Conservation (phyloP, 2,329 filamentous ascomycete genomes). For the Fusarium nisikadoi region DNA sequence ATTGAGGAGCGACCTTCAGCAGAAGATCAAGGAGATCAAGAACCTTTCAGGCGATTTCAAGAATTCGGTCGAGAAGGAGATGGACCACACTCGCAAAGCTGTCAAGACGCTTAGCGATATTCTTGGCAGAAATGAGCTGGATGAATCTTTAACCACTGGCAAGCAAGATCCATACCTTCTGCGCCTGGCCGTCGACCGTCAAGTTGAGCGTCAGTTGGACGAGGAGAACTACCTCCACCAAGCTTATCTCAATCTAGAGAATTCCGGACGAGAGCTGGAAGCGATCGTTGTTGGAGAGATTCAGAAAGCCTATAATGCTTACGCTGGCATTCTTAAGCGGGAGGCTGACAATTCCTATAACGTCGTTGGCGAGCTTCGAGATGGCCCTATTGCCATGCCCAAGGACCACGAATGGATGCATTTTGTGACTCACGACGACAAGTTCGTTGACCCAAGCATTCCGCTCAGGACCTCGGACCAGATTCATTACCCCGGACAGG, state of each 20-base stretch:
- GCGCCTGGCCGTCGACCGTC: conserved; percentile 84
- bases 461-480: conserved; percentile 81
- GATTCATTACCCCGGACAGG: conserved; percentile 90
- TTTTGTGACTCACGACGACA: conserved; percentile 83
- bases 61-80: conserved; percentile 95
- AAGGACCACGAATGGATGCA: conserved; percentile 91
- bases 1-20: conserved; percentile 85
- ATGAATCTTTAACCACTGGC: conserved; percentile 76
- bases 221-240: conserved; percentile 98
- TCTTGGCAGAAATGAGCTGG: conserved; percentile 80
- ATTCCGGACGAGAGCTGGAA: conserved; percentile 92
- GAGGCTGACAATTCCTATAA: conserved; percentile 86
- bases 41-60: conserved; percentile 94
- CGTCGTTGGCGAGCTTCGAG: conserved; percentile 82
- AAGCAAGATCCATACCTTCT: conserved; percentile 94
- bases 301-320: conserved; percentile 96
- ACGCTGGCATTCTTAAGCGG: conserved; percentile 89
- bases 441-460: conserved; percentile 86
- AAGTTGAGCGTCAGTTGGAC: conserved; percentile 91
- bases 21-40: conserved; percentile 99
- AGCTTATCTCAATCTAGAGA: conserved; percentile 95
- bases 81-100: conserved; percentile 82
- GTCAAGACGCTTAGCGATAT: conserved; percentile 85
- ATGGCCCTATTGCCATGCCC: conserved; percentile 89
- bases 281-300: conserved; percentile 97